phyloP scores from a whole-genome alignment of 1,284 basidiomycete species.

The Apiotrichum brassicae region DNA sequence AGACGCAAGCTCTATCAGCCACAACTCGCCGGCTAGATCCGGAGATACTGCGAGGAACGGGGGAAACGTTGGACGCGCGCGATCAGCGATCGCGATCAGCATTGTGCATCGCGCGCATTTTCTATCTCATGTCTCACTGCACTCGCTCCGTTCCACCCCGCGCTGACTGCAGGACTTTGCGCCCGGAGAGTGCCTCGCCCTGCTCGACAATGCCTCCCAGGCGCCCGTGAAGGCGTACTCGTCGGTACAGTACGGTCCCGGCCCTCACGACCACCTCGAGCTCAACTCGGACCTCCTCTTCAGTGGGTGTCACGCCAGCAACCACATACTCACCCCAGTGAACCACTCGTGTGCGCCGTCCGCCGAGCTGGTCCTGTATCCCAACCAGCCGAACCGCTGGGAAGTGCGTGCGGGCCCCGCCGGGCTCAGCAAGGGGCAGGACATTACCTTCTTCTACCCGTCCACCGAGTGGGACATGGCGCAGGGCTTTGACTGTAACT shows the following conservation, averaged over 20 bases:
- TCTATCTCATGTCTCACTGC: no score
- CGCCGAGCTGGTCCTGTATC: constrained; percentile 54
- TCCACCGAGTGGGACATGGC: constrained; percentile 67
- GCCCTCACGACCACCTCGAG: constrained; percentile 54
- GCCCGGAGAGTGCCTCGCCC: constrained; percentile 31
- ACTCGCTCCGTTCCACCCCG: no score
- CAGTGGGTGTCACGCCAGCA: constrained; percentile 28
- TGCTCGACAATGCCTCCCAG: constrained; percentile 31
- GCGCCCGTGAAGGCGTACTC: constrained; percentile 46
- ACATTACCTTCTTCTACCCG: constrained; percentile 58
- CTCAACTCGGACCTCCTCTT: constrained; percentile 62
- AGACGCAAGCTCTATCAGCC: no score
- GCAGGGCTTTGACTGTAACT: constrained; percentile 58
- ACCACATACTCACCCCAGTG: constrained; percentile 35
- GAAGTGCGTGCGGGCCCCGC: constrained; percentile 45
- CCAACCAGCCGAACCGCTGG: constrained; percentile 48
- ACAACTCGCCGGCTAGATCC: no score
- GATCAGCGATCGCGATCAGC: no score
- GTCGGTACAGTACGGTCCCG: constrained; percentile 48
- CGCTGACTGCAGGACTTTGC: constrained; percentile 41
- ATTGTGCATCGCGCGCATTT: no score
- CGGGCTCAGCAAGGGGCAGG: constrained; percentile 48
- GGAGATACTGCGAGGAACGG: no score
- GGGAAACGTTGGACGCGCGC: no score
- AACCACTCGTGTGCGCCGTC: constrained; percentile 65